Evolutionary conservation across 768 basidiomycete genomes (phyloP).

Genomic region (Hemileccinum impolitum): DNA sequence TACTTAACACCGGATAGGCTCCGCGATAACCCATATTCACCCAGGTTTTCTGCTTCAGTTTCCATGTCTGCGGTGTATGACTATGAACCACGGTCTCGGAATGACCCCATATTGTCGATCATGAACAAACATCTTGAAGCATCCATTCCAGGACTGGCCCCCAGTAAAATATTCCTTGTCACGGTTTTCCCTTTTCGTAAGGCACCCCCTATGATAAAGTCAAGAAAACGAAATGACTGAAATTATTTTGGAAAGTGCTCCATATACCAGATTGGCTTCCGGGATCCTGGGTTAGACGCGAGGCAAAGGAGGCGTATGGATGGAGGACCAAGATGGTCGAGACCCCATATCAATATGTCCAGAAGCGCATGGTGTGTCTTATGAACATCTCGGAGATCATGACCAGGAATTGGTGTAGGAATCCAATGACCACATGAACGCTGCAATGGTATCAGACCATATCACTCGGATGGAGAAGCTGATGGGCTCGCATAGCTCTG

Average conservation of each 20-base stretch:
- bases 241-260: background rate
- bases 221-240: no score
- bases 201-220: background rate
- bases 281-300: slow-evolving; percentile 35
- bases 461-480: slow-evolving; percentile 13
- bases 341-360: slow-evolving; percentile 24
- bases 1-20: no score
- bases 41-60: no score
- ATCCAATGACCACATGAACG: background rate
- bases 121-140: background rate
- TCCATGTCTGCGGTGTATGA: no score
- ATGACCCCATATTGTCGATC: no score
- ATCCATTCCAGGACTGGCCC: background rate
- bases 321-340: slow-evolving; percentile 6
- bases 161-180: slow-evolving; percentile 1
- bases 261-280: slow-evolving; percentile 36
- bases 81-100: no score
- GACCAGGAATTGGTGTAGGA: background rate
- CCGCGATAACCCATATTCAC: background rate
- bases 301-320: slow-evolving; percentile 17
- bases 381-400: no score
- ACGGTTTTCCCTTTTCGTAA: slow-evolving; percentile 14
- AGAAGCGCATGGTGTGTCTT: slow-evolving; percentile 18
- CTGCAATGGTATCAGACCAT: slow-evolving; percentile 13
- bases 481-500: background rate